These are phyloP conservation scores for Trichophyton mentagrophytes DNA, from an alignment of 2,329 filamentous ascomycete species.

Conservation along the genomic window DNA sequence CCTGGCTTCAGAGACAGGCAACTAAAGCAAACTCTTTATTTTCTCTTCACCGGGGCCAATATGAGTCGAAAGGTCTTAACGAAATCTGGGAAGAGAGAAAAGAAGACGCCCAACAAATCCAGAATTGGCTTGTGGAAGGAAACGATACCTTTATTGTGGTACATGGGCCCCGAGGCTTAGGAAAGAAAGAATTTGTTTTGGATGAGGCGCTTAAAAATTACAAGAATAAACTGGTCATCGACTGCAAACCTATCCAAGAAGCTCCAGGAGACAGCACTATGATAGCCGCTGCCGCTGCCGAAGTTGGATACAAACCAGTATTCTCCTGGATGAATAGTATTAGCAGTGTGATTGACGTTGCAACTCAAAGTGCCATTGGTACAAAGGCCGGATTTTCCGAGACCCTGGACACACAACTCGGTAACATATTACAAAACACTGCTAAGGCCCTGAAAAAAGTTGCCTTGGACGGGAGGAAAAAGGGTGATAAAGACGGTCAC, in stretches of 20 bases:
- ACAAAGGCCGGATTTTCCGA: constrained; percentile 92
- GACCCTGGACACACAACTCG: constrained; percentile 75
- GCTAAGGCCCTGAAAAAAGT: constrained; percentile 66
- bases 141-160: constrained; percentile 87
- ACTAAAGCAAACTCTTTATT: constrained; percentile 33
- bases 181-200: constrained; percentile 76
- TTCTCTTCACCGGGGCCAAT: constrained; percentile 29
- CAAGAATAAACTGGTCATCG: constrained; percentile 68
- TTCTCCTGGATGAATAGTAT: constrained; percentile 96
- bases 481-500: constrained; percentile 58
- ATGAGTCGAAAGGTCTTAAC: constrained; percentile 56
- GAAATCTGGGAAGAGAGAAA: constrained; percentile 82
- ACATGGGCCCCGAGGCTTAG: constrained; percentile 81
- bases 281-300: constrained; percentile 64
- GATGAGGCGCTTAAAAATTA: constrained; percentile 68
- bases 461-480: constrained; percentile 55
- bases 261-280: constrained; percentile 76
- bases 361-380: constrained; percentile 84
- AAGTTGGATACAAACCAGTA: constrained; percentile 82
- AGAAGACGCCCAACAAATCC: constrained; percentile 66
- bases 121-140: constrained; percentile 75
- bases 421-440: constrained; percentile 79
- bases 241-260: constrained; percentile 88
- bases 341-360: constrained; percentile 81
- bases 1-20: constrained; percentile 63